phyloP scores from a whole-genome alignment of 1,284 basidiomycete species.

The Tilletia setariae region DNA sequence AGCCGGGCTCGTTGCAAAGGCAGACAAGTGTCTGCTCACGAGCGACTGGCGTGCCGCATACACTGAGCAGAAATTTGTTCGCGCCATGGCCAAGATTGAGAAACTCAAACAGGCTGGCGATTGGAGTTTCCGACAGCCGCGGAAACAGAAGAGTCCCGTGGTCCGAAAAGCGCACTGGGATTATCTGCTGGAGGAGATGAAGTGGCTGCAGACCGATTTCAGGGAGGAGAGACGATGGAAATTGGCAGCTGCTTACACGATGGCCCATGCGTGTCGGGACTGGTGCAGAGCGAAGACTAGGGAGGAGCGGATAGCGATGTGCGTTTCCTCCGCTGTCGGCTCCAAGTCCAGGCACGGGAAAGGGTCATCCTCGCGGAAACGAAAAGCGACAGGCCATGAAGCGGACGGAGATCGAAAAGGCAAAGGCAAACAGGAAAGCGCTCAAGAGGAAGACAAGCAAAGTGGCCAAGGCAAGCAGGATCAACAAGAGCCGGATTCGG shows the following conservation, averaged over 20 bases:
- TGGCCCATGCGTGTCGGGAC: conserved; percentile 78
- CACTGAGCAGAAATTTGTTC: conserved; percentile 57
- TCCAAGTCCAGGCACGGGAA: not conserved
- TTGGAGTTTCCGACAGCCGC: conserved; percentile 94
- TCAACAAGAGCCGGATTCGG: not conserved
- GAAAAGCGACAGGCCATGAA: not conserved
- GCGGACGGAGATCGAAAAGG: not conserved
- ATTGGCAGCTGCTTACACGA: conserved; percentile 73
- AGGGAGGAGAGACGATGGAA: conserved; percentile 94
- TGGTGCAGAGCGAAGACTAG: conserved; percentile 74
- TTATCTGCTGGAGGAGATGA: conserved; percentile 94
- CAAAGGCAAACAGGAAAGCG: not conserved
- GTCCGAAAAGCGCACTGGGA: conserved; percentile 89
- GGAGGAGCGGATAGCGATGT: conserved; percentile 67
- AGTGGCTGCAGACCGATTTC: conserved; percentile 95
- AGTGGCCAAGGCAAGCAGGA: not conserved
- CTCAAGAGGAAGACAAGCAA: not conserved
- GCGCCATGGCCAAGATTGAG: conserved; percentile 82
- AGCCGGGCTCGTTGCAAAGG: conserved; percentile 50
- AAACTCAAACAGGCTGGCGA: conserved; percentile 72
- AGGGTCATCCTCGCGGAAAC: not conserved
- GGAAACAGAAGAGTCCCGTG: conserved; percentile 81
- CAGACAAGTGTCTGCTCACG: conserved; percentile 51
- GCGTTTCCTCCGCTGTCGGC: conserved; percentile 54
- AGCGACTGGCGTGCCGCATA: conserved; percentile 53